Evolutionary conservation across 2,329 filamentous ascomycete species (phyloP), one percentile per base, ranked within the genome.

Genomic region (Zasmidium cellare): DNA sequence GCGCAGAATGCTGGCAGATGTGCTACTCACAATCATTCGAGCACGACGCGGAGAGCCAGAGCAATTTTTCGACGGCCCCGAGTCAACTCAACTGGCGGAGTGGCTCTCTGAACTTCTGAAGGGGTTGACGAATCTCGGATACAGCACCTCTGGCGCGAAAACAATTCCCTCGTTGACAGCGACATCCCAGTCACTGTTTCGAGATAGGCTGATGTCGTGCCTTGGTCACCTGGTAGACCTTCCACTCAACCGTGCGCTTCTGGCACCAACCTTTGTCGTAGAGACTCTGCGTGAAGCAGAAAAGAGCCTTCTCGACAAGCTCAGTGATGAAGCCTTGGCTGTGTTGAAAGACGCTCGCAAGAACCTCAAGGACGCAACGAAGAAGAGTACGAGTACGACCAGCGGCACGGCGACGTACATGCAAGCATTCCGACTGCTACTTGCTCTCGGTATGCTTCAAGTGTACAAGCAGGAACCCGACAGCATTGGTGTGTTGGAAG

Each of bases 381-480:
- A 61, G 20, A 61, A 63, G 52, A 52, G 60, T 9, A 35, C 51
- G 12, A 45, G 38, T 19, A 49, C 59, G 24, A 44, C 35, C 63
- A 46, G 70, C 66, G 64, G 71, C 61, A 54, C 51, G 19, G 55
- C 53, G 3, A 60, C 60, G 16, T 56, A 60, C 46, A 47, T 48
- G 16, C 85, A 86, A 59, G 89, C 90, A 0, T 83, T 97, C 57
- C 87, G 88, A 19, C 81, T 97, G 35, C 82, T 97, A 1, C 91
- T 96, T 71, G 87, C 91, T 0, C 83, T 97, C 53, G 89, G 91
- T 0, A 84, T 97, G 14, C 81, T 97, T 55, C 91, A 97, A 72
- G 82, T 96, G 9, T 96, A 96, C 76, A 92, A 93, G 68, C 90
- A 91, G 22, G 92, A 96, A 58, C 82, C 89, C 0, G 94, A 97